Evolutionary conservation across 164 flowering plant species (phyloP), one percentile per base, ranked within the genome.

Genomic region (Stephania japonica): DNA sequence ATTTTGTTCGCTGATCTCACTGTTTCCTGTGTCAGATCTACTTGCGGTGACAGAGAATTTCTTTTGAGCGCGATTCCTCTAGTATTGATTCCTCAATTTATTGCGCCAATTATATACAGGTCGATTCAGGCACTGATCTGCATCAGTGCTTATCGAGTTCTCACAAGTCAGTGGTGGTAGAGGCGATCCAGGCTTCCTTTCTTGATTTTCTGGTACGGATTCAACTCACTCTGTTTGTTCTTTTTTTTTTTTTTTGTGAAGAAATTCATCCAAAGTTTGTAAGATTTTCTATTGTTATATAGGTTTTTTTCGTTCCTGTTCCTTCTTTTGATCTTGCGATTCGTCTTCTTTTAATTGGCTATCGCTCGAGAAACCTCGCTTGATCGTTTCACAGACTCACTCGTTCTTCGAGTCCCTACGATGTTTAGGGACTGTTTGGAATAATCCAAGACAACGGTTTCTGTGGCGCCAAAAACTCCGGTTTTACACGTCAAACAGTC

Each of bases 71-170:
- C 18, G 16, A 56, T 16, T 56, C 21, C 19, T 44, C 71, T 32
- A 38, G 71, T 10, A 69, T 69, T 69, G 71, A 69, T 69, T 69
- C 71, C 16, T 56, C 5, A n/a, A 56, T 56, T 56, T 56, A 4
- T 56, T 56, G 38, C 7, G 0, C 62, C n/a, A 0, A 5, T 16
- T 56, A 56, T 56, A 56, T 47, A 47, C 21, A 56, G 62, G 62
- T 16, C 5, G 6, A 56, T 56, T 11, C 62, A 19, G 62, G 21
- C n/a, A 21, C 62, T 56, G 62, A 56, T 56, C 62, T 16, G 62
- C 62, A 14, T 32, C 38, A 1, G 38, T 32, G 38, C 38, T 32
- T 32, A 32, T 32, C 38, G 38, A 32, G 4, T 32, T 32, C 38
- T 32, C 38, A 32, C 38, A 0, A 32, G 38, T n/a, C n/a, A n/a